These are phyloP conservation scores for Kwoniella europaea DNA, from an alignment of 768 basidiomycete species.

Conservation along the genomic window DNA sequence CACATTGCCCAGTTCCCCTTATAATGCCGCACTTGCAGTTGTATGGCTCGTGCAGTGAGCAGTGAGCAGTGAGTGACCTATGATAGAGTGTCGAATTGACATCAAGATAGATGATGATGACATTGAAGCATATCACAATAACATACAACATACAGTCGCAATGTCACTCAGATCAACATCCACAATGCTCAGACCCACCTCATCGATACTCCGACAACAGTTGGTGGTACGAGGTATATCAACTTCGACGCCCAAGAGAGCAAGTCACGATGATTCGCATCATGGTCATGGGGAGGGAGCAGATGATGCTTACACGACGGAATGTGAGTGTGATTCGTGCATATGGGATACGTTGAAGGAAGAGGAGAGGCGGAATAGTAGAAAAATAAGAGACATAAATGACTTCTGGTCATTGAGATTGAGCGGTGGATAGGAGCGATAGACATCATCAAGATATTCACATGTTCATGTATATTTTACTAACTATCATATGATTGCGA, in stretches of 20 bases:
- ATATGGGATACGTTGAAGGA: neutral
- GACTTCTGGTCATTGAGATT: too few relatives aligned
- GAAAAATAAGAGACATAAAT: neutral
- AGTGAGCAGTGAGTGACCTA: neutral
- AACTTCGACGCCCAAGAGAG: constrained; percentile 19
- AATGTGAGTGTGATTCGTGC: constrained; percentile 28
- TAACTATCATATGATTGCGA: too few relatives aligned
- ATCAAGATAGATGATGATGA: neutral
- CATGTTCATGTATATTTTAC: too few relatives aligned
- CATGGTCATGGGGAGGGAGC: constrained; percentile 28
- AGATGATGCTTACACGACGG: constrained; percentile 33
- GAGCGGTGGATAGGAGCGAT: too few relatives aligned
- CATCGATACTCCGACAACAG: neutral
- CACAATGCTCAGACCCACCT: constrained; percentile 13
- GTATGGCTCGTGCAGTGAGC: neutral
- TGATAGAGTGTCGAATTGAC: neutral
- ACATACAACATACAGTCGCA: neutral
- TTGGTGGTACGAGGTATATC: constrained; percentile 10
- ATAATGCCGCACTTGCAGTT: neutral
- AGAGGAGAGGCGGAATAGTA: neutral
- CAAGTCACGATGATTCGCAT: constrained; percentile 31
- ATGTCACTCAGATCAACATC: constrained; percentile 25
- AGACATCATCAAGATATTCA: too few relatives aligned
- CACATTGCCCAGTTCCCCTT: constrained; percentile 5
- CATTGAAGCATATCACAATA: neutral